Percentiles rank a stretch among this genome's conserved stretches.
These are phyloP conservation scores for Penicillium samsonianum DNA, from an alignment of 495 filamentous ascomycete genomes.

Conservation along the genomic window DNA sequence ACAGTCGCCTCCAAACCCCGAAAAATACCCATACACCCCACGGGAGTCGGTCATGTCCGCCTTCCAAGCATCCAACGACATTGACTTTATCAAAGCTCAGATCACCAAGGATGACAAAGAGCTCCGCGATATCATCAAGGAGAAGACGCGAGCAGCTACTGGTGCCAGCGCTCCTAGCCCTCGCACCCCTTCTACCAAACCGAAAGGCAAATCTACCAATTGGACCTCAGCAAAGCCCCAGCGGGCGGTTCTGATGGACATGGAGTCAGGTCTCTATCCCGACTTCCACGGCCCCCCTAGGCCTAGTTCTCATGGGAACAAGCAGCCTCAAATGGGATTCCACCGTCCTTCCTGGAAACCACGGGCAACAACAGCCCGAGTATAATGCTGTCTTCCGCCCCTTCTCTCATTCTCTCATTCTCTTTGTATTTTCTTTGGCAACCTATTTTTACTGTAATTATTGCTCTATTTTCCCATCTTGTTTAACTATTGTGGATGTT, in stretches of 20 bases:
- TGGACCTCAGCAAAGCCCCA: constrained; percentile 41
- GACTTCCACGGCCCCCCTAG: constrained; percentile 35
- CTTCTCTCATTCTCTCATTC: constrained; percentile 11
- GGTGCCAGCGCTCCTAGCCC: constrained; percentile 17
- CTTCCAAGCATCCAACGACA: constrained; percentile 53
- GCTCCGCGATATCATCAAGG: constrained; percentile 69
- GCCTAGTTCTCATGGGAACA: constrained; percentile 24
- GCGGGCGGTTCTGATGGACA: constrained; percentile 50
- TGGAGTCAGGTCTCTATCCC: constrained; percentile 40
- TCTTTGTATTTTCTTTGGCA: constrained; percentile 14
- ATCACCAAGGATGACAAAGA: constrained; percentile 75
- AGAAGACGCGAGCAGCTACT: constrained; percentile 35
- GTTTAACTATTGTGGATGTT: constrained; percentile 21
- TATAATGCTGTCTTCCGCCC: constrained; percentile 18
- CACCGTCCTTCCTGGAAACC: constrained; percentile 41
- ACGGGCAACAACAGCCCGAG: constrained; percentile 37
- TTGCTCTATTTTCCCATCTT: constrained; percentile 10
- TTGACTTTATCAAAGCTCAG: constrained; percentile 77
- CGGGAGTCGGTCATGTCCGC: constrained; percentile 78
- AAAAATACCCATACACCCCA: constrained; percentile 64
- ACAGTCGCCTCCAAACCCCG: constrained; percentile 50
- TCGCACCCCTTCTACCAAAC: constrained; percentile 20
- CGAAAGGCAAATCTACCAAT: constrained; percentile 25
- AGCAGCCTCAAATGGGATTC: constrained; percentile 32
- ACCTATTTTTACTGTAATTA: constrained; percentile 12